Evolutionary conservation across 2,329 filamentous ascomycete species (phyloP).

Genomic region (Neurospora crassa): DNA sequence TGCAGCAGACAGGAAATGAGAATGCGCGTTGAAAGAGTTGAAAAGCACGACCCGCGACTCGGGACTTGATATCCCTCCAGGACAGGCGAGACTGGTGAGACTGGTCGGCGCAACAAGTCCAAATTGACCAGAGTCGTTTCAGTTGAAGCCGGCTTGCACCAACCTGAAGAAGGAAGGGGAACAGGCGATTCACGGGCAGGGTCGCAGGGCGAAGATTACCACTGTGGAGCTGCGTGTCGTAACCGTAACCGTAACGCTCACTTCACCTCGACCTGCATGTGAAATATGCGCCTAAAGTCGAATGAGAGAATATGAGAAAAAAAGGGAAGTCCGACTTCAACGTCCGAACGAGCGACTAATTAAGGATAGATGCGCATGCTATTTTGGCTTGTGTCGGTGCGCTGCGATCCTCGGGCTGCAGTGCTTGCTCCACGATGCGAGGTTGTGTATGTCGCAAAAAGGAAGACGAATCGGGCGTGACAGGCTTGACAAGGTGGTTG

Average conservation of each 20-base stretch:
- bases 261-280: background rate
- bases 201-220: background rate
- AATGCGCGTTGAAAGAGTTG: background rate
- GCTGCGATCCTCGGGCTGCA: background rate
- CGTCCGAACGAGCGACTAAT: background rate
- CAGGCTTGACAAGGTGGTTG: background rate
- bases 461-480: background rate
- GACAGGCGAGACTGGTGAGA: background rate
- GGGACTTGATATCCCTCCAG: background rate
- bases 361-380: background rate
- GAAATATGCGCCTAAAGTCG: background rate
- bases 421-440: background rate
- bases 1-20: background rate
- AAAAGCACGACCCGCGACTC: background rate
- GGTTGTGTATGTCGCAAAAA: background rate
- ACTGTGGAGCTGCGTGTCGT: background rate
- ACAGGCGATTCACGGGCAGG: background rate
- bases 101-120: background rate
- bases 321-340: background rate
- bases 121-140: background rate
- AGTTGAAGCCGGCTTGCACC: background rate
- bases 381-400: background rate
- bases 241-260: background rate
- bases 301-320: background rate
- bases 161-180: background rate